phyloP scores from a whole-genome alignment of 2,329 filamentous ascomycete species.

The Penicillium sp. region DNA sequence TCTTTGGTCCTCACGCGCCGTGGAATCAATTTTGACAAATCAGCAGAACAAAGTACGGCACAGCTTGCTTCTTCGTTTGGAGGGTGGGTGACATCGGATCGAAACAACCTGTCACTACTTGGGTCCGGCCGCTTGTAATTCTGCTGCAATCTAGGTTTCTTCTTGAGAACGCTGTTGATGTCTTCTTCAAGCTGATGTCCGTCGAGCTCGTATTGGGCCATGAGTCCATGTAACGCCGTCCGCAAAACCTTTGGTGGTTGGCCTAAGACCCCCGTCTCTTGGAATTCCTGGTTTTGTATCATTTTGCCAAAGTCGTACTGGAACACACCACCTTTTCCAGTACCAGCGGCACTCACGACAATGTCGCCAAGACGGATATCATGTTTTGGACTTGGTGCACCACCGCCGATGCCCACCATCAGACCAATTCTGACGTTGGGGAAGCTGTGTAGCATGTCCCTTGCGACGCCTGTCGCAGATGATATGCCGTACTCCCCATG shows the following conservation, averaged over 20 bases:
- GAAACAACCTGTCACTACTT: neutral
- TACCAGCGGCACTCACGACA: conserved; percentile 2
- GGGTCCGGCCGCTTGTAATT: neutral
- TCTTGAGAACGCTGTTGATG: neutral
- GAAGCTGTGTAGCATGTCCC: conserved; percentile 33
- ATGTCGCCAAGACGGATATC: conserved; percentile 30
- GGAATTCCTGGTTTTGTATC: conserved; percentile 16
- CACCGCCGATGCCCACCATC: conserved; percentile 49
- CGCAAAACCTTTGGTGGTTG: conserved; percentile 15
- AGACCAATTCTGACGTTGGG: conserved; percentile 38
- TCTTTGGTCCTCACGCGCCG: neutral
- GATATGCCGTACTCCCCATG: conserved; percentile 29
- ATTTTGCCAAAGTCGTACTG: conserved; percentile 24
- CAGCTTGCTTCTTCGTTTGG: neutral
- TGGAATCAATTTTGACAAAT: neutral
- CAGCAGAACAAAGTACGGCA: neutral
- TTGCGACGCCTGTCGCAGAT: conserved; percentile 35
- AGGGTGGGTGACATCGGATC: neutral
- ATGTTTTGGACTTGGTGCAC: conserved; percentile 23
- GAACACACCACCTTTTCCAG: conserved; percentile 13
- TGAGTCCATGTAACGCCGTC: neutral
- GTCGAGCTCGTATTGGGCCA: neutral
- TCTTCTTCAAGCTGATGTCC: neutral
- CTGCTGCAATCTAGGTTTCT: neutral
- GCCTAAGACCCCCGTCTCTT: conserved; percentile 16